Evolutionary conservation across 495 filamentous ascomycete genomes (phyloP).

Genomic region (Penicillium dipodomyicola): DNA sequence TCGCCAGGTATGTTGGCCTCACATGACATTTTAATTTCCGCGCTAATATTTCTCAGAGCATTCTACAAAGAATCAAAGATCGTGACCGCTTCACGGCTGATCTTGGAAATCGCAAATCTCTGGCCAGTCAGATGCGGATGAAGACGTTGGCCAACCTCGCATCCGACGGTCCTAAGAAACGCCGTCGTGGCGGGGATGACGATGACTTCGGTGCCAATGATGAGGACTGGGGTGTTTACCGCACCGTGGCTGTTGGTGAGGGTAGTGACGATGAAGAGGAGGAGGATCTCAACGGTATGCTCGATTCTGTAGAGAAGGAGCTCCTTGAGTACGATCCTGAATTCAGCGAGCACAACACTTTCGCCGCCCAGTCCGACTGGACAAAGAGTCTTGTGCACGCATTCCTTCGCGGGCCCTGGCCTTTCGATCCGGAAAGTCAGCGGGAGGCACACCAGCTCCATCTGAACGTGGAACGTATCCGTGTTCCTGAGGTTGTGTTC

Average conservation of each 20-base stretch:
- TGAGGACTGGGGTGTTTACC: slow-evolving; percentile 95
- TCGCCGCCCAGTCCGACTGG: slow-evolving; percentile 92
- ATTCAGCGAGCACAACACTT: slow-evolving; percentile 86
- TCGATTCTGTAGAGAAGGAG: slow-evolving; percentile 76
- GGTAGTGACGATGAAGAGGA: slow-evolving; percentile 77
- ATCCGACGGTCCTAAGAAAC: slow-evolving; percentile 82
- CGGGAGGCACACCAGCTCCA: slow-evolving; percentile 85
- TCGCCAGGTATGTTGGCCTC: slow-evolving; percentile 51
- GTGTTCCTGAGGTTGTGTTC: slow-evolving; percentile 93
- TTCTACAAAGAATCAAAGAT: slow-evolving; percentile 86
- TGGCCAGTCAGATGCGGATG: slow-evolving; percentile 95
- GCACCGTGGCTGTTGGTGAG: slow-evolving; percentile 79
- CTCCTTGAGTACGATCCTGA: slow-evolving; percentile 80
- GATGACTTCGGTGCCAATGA: slow-evolving; percentile 97
- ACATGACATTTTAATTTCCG: neutral
- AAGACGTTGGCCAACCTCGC: slow-evolving; percentile 96
- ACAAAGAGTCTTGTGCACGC: slow-evolving; percentile 84
- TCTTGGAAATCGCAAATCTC: slow-evolving; percentile 90
- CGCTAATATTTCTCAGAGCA: slow-evolving; percentile 34
- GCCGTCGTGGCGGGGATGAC: slow-evolving; percentile 74
- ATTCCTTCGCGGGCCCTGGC: slow-evolving; percentile 81
- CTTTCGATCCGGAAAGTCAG: slow-evolving; percentile 77
- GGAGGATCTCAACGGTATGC: slow-evolving; percentile 71
- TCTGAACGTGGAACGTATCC: slow-evolving; percentile 94
- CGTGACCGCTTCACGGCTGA: slow-evolving; percentile 88